Evolutionary conservation across 257 asterid species (phyloP).

Genomic region (Forsythia viridissima): DNA sequence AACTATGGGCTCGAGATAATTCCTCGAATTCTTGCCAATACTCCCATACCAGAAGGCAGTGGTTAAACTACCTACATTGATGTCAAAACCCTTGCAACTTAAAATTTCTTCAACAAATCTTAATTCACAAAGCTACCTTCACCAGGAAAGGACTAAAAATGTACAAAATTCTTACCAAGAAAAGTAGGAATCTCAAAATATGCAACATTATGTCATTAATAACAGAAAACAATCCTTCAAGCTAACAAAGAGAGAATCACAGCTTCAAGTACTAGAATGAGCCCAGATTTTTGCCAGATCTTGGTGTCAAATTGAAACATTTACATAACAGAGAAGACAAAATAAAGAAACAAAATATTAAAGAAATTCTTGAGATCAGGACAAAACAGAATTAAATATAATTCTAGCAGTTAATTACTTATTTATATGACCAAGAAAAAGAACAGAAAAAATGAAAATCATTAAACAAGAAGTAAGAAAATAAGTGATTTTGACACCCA

Average conservation of each 20-base stretch:
- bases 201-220: not conserved
- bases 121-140: not conserved
- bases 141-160: not conserved
- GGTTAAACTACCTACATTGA: not conserved
- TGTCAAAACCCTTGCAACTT: not conserved
- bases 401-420: not conserved
- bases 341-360: not conserved
- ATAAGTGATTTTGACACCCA: not conserved
- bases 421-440: not conserved
- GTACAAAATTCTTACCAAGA: not conserved
- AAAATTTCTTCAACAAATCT: not conserved
- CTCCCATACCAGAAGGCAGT: not conserved
- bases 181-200: not conserved
- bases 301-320: not conserved
- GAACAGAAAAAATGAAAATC: not conserved
- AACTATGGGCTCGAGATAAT: not conserved
- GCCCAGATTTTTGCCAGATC: conserved; percentile 9
- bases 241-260: not conserved
- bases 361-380: not conserved
- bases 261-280: not conserved
- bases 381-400: not conserved
- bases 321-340: not conserved
- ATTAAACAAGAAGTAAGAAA: not conserved
- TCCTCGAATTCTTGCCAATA: not conserved
- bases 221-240: not conserved